phyloP scores from a whole-genome alignment of 2,329 filamentous ascomycete species.

The Chalaropsis thielavioides region DNA sequence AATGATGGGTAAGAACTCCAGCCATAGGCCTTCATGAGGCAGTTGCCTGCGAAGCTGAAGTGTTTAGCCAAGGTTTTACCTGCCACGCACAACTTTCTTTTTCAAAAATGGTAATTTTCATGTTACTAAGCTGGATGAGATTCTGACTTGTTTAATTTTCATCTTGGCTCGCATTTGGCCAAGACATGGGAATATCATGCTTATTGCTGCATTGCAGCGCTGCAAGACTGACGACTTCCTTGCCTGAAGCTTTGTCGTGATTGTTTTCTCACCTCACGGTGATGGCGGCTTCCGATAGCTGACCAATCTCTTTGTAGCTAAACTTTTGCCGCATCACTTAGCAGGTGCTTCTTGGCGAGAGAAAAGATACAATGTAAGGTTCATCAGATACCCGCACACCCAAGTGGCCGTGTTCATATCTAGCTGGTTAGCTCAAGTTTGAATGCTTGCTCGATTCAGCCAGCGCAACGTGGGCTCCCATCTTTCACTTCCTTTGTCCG shows the following conservation, averaged over 20 bases:
- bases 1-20: not conserved
- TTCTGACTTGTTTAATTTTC: not conserved
- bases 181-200: too few species aligned
- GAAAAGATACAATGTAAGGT: not conserved
- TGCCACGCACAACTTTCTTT: not conserved
- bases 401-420: not conserved
- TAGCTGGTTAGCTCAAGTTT: not conserved
- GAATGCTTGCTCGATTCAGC: not conserved
- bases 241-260: not conserved
- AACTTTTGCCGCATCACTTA: not conserved
- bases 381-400: not conserved
- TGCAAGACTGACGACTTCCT: not conserved
- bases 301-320: not conserved
- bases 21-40: not conserved
- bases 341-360: not conserved
- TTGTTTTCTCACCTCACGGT: not conserved
- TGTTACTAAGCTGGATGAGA: too few species aligned
- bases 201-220: not conserved
- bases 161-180: too few species aligned
- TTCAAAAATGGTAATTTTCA: not conserved
- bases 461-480: not conserved
- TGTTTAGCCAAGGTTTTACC: not conserved
- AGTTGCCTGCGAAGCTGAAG: not conserved
- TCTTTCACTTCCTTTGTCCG: not conserved
- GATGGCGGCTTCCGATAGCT: not conserved